These are phyloP conservation scores for Hysterangium stoloniferum DNA, from an alignment of 768 basidiomycete genomes.

Conservation along the genomic window DNA sequence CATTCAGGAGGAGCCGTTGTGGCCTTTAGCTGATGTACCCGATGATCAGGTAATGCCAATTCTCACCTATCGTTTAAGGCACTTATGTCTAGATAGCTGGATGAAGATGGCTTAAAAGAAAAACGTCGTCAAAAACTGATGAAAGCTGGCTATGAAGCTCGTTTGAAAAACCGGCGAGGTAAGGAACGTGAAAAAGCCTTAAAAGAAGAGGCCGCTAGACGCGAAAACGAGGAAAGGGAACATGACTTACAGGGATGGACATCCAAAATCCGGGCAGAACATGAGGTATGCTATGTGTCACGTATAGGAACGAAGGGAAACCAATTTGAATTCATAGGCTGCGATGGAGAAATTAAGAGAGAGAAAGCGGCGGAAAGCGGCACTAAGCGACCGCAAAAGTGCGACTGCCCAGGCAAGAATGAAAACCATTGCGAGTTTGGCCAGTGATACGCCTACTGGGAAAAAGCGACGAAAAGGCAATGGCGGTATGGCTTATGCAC, in stretches of 20 bases:
- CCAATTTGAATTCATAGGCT: conserved; percentile 32
- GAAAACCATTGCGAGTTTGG: conserved; percentile 91
- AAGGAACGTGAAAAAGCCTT: conserved; percentile 82
- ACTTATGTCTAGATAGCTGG: conserved; percentile 41
- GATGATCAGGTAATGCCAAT: conserved; percentile 66
- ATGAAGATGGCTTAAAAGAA: conserved; percentile 88
- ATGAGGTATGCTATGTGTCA: conserved; percentile 49
- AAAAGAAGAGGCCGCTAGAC: conserved; percentile 30
- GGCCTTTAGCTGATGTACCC: conserved; percentile 86
- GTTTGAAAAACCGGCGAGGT: conserved; percentile 74
- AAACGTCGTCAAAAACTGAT: conserved; percentile 89
- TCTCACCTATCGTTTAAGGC: neutral
- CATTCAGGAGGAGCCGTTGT: conserved; percentile 69
- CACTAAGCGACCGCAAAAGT: conserved; percentile 85
- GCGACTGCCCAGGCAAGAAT: conserved; percentile 92
- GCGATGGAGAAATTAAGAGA: conserved; percentile 84
- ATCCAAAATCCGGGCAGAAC: conserved; percentile 60
- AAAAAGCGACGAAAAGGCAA: conserved; percentile 82
- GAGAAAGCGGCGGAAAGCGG: conserved; percentile 67
- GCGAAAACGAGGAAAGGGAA: conserved; percentile 44
- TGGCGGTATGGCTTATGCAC: conserved; percentile 62
- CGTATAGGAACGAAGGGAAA: neutral
- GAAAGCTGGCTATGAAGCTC: conserved; percentile 91
- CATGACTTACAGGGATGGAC: conserved; percentile 71
- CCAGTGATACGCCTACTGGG: conserved; percentile 74